Percentiles rank a stretch among this genome's conserved stretches.
These are phyloP conservation scores for Stagonosporopsis tanaceti DNA, from an alignment of 2,329 filamentous ascomycete genomes.

Conservation along the genomic window DNA sequence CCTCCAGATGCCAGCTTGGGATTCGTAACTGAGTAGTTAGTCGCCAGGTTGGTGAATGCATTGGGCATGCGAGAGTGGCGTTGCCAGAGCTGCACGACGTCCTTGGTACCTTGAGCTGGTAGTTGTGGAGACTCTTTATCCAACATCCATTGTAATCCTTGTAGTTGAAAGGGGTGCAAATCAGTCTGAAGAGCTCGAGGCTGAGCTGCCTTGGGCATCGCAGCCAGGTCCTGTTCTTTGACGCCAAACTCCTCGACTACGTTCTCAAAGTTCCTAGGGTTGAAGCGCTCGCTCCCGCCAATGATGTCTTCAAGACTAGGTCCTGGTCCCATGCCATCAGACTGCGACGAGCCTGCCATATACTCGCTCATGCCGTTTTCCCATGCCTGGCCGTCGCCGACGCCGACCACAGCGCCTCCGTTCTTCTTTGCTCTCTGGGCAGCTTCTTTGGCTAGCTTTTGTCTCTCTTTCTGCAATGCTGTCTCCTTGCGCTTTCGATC, in stretches of 20 bases:
- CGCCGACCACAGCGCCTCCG: conserved; percentile 43
- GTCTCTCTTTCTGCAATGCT: conserved; percentile 64
- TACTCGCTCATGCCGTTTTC: conserved; percentile 39
- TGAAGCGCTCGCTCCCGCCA: conserved; percentile 70
- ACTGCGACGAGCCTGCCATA: conserved; percentile 35
- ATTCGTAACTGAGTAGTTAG: conserved; percentile 68
- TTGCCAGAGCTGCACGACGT: conserved; percentile 82
- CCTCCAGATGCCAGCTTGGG: conserved; percentile 79
- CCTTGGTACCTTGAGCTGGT: conserved; percentile 65
- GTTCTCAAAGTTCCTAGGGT: conserved; percentile 69
- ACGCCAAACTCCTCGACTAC: conserved; percentile 75
- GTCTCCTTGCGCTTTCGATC: conserved; percentile 60
- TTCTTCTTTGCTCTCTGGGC: conserved; percentile 43
- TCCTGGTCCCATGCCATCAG: conserved; percentile 43
- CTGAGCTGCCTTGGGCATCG: conserved; percentile 76
- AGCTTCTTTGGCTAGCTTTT: conserved; percentile 54
- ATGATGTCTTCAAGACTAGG: conserved; percentile 70
- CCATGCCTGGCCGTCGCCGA: conserved; percentile 39
- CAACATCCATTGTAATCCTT: conserved; percentile 84
- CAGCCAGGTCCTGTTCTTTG: conserved; percentile 72
- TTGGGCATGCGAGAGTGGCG: conserved; percentile 51
- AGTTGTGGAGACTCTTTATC: conserved; percentile 75
- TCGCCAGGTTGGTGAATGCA: conserved; percentile 73
- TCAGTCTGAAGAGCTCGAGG: conserved; percentile 70
- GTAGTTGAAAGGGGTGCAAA: conserved; percentile 77